A percentile compares a stretch with the other conserved stretches of the same genome.
Conservation (phyloP, 352 stramenopile genomes). For the Globisporangium spiculum region DNA sequence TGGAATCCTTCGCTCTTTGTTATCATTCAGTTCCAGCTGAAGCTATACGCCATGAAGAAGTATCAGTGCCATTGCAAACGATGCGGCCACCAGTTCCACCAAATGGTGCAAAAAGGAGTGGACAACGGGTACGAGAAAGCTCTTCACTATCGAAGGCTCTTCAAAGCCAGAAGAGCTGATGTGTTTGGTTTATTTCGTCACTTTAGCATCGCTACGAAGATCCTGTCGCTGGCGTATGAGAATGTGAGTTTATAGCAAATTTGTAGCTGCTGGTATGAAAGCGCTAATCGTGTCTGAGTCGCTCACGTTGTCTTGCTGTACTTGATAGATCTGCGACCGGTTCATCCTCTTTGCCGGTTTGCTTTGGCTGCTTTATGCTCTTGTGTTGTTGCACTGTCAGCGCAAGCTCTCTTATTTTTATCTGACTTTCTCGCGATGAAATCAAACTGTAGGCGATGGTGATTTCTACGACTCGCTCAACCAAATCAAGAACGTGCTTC, state of each 20-base stretch:
- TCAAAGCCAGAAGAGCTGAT: neutral
- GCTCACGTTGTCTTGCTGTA: constrained; percentile 2
- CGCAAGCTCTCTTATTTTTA: neutral
- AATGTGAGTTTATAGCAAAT: constrained; percentile 40
- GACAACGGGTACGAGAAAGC: constrained; percentile 70
- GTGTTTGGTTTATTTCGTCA: neutral
- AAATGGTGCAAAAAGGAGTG: constrained; percentile 84
- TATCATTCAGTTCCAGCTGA: constrained; percentile 70
- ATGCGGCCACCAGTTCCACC: constrained; percentile 62
- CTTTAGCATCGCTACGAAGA: constrained; percentile 79
- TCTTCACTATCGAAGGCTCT: constrained; percentile 2
- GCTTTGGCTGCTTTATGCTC: neutral
- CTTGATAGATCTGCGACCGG: constrained; percentile 65
- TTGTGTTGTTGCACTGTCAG: neutral
- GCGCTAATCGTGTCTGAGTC: neutral
- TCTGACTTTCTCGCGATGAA: neutral
- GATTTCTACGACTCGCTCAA: constrained; percentile 88
- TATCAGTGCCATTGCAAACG: constrained; percentile 66
- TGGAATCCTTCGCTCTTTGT: neutral
- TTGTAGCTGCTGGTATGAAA: constrained; percentile 8
- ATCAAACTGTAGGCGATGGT: constrained; percentile 49
- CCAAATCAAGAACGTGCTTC: constrained; percentile 73
- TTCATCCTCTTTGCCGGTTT: constrained; percentile 82
- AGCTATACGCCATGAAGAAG: constrained; percentile 83
- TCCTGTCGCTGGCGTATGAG: constrained; percentile 82